phyloP scores from a whole-genome alignment of 495 filamentous ascomycete genomes.

The Margaritispora aquatica region DNA sequence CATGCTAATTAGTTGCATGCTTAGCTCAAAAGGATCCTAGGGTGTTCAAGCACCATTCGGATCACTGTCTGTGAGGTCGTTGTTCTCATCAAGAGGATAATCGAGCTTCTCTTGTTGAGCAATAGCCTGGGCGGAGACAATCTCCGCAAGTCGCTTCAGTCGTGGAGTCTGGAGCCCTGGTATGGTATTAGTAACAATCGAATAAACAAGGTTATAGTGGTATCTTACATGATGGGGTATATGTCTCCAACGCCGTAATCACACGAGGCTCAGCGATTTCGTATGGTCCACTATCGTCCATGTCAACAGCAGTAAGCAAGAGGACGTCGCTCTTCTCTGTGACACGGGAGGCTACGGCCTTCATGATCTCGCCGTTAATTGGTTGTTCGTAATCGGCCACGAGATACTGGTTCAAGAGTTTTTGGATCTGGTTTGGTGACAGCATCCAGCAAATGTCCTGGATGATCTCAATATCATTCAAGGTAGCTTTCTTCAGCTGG shows the following conservation, averaged over 20 bases:
- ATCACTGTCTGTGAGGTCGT: constrained; percentile 19
- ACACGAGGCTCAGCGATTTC: constrained; percentile 95
- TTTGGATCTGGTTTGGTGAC: constrained; percentile 98
- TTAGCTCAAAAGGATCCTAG: not conserved
- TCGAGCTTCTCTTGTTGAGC: constrained; percentile 79
- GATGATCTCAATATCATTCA: constrained; percentile 99
- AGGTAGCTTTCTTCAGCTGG: constrained; percentile 96
- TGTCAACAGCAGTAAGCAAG: constrained; percentile 87
- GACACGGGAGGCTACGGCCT: constrained; percentile 92
- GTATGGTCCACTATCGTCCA: constrained; percentile 99
- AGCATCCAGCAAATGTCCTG: constrained; percentile 99
- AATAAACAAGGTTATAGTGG: not conserved
- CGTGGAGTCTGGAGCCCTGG: constrained; percentile 92
- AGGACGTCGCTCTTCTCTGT: constrained; percentile 98
- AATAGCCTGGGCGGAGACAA: constrained; percentile 92
- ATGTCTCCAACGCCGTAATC: constrained; percentile 95
- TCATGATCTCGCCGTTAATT: constrained; percentile 99
- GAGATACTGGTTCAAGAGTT: constrained; percentile 96
- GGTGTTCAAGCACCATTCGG: constrained; percentile 16
- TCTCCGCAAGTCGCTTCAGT: constrained; percentile 90
- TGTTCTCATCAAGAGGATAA: constrained; percentile 12
- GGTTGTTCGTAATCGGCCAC: constrained; percentile 99
- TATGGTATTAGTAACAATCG: constrained; percentile 21
- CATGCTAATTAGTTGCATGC: not conserved
- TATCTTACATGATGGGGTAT: constrained; percentile 85